Conservation (phyloP, 1,284 basidiomycete genomes). For the Cerrena zonata region DNA sequence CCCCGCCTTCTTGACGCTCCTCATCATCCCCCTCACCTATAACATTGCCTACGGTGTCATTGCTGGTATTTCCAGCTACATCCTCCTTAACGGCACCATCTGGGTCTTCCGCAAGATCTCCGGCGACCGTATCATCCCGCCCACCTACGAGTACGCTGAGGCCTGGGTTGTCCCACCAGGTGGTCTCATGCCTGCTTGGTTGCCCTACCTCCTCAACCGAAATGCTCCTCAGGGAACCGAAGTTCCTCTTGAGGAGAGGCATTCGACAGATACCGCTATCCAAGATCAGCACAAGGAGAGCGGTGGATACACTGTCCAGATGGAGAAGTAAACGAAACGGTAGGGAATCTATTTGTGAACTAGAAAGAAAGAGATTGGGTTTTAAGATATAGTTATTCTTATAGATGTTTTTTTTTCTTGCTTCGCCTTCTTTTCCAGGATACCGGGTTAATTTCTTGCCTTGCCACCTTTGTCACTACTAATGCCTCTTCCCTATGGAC, state of each 20-base stretch:
- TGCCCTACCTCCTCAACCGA: conserved; percentile 29
- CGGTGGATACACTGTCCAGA: background rate
- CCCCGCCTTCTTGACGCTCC: conserved; percentile 75
- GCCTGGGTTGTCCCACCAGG: conserved; percentile 67
- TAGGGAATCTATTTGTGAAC: background rate
- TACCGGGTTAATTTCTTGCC: too few relatives aligned
- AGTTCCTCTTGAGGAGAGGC: background rate
- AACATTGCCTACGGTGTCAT: conserved; percentile 90
- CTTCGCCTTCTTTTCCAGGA: background rate
- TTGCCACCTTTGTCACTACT: too few relatives aligned
- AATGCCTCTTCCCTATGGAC: too few relatives aligned
- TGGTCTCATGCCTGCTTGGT: conserved; percentile 65
- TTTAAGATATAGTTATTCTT: background rate
- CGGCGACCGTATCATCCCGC: conserved; percentile 61
- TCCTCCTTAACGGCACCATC: conserved; percentile 71
- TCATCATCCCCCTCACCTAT: conserved; percentile 75
- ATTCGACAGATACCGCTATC: background rate
- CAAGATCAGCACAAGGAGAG: background rate
- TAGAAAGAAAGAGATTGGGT: too few relatives aligned
- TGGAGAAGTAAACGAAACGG: background rate
- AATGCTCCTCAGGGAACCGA: background rate
- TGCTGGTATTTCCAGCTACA: conserved; percentile 67
- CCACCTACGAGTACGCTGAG: conserved; percentile 59
- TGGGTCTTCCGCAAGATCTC: conserved; percentile 50
- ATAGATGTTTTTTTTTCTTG: background rate